Evolutionary conservation across 108 stramenopile species (phyloP).

Genomic region (Halocafeteria seosinensis): DNA sequence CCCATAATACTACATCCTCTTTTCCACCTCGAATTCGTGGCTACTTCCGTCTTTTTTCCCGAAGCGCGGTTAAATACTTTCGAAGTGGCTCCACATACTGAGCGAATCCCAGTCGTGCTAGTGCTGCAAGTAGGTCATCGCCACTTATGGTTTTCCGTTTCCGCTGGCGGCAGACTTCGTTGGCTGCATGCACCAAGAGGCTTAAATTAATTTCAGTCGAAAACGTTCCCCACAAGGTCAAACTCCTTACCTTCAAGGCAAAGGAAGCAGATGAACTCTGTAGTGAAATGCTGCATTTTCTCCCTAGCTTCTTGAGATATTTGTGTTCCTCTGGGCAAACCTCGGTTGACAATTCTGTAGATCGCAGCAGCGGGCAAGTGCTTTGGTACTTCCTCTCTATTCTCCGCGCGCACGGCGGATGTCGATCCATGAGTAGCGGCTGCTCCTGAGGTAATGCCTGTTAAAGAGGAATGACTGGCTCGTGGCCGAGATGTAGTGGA

Average conservation of each 20-base stretch:
- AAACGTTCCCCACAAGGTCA: not conserved
- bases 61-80: too few species aligned
- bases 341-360: conserved; percentile 93
- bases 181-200: conserved; percentile 32
- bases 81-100: conserved; percentile 95
- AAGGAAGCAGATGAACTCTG: conserved; percentile 98
- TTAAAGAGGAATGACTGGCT: too few species aligned
- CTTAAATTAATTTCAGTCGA: not conserved
- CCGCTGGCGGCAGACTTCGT: conserved; percentile 90
- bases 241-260: conserved; percentile 52
- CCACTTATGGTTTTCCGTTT: conserved; percentile 99
- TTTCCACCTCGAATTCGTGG: too few species aligned
- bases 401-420: too few species aligned
- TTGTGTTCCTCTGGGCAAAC: conserved; percentile 89
- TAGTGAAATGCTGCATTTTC: conserved; percentile 93
- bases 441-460: too few species aligned
- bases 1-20: too few species aligned
- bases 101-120: conserved; percentile 96
- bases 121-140: conserved; percentile 93
- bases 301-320: conserved; percentile 98
- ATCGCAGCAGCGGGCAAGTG: conserved; percentile 98
- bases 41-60: too few species aligned
- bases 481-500: too few species aligned
- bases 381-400: too few species aligned
- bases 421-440: too few species aligned